These are phyloP conservation scores for Cystobasidium tubakii DNA, from an alignment of 768 basidiomycete species.

Conservation along the genomic window DNA sequence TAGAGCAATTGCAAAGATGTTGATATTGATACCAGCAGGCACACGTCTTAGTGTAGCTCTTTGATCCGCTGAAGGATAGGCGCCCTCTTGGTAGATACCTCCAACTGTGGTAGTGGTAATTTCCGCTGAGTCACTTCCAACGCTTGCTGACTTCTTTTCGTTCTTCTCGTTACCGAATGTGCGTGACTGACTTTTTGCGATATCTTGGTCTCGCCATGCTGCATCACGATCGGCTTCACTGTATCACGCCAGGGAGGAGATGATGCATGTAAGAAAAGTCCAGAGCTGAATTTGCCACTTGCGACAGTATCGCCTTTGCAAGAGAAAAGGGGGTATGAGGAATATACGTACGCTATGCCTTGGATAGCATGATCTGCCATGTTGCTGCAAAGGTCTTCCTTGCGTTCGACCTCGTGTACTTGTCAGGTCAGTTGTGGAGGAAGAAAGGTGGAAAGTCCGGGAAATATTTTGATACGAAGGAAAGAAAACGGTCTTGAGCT, in stretches of 20 bases:
- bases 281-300: not conserved
- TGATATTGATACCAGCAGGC: constrained; percentile 18
- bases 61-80: constrained; percentile 21
- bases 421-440: not conserved
- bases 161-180: not conserved
- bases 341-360: not conserved
- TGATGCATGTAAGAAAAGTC: not conserved
- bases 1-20: constrained; percentile 25
- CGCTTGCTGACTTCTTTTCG: not conserved
- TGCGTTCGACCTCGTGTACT: not conserved
- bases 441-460: not conserved
- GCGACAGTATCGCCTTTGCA: not conserved
- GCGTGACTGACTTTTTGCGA: not conserved
- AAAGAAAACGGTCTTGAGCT: not conserved
- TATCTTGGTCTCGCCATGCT: not conserved
- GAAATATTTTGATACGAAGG: not conserved
- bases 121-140: not conserved
- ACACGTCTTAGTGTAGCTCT: constrained; percentile 26
- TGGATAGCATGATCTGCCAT: not conserved
- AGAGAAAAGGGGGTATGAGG: too few species aligned
- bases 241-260: not conserved
- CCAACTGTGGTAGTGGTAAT: not conserved
- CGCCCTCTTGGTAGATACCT: not conserved
- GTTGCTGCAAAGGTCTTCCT: not conserved
- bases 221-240: constrained; percentile 31